Evolutionary conservation across 257 asterid species (phyloP).

Genomic region (Solanum bulbocastanum): DNA sequence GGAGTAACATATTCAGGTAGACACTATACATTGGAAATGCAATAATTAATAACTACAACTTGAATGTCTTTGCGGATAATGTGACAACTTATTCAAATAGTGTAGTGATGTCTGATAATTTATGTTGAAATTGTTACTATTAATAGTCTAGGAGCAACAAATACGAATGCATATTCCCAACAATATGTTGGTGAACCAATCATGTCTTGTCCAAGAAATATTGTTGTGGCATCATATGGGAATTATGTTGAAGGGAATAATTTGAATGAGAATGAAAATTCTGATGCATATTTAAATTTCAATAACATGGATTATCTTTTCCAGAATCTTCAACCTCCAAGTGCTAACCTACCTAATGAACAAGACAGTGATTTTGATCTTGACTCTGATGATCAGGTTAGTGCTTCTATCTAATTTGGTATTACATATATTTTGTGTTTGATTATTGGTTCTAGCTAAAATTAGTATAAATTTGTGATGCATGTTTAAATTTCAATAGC

Average conservation of each 20-base stretch:
- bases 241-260: neutral
- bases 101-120: neutral
- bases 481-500: neutral
- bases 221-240: neutral
- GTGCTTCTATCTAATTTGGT: neutral
- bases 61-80: neutral
- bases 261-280: neutral
- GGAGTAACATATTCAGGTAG: neutral
- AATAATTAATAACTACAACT: neutral
- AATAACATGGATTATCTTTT: neutral
- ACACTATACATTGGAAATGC: neutral
- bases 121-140: neutral
- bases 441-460: neutral
- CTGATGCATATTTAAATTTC: neutral
- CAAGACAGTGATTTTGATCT: neutral
- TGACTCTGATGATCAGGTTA: neutral
- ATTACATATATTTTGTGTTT: neutral
- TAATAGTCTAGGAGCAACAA: too few species aligned
- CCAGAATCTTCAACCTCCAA: neutral
- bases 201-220: neutral
- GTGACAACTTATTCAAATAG: neutral
- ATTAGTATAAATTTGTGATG: neutral
- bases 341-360: neutral
- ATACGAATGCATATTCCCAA: too few species aligned
- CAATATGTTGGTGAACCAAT: neutral